These are phyloP conservation scores for Boeremia lycopersici DNA, from an alignment of 2,329 filamentous ascomycete species.

Conservation along the genomic window DNA sequence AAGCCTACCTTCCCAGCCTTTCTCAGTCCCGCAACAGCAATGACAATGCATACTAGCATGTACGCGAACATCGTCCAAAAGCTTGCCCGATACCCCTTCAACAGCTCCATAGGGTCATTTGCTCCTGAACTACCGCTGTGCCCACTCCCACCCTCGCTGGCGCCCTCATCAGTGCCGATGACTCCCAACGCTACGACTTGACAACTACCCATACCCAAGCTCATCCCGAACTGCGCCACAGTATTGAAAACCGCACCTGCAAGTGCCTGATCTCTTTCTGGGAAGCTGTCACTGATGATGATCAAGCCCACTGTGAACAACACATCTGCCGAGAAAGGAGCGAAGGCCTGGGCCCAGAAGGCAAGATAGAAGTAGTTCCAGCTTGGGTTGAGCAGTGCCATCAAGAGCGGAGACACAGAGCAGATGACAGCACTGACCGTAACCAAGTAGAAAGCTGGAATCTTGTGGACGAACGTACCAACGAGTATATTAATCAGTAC, in stretches of 20 bases:
- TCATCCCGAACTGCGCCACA: conserved; percentile 61
- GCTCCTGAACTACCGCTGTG: conserved; percentile 9
- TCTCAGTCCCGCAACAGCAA: conserved; percentile 32
- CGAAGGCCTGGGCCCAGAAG: conserved; percentile 51
- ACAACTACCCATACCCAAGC: conserved; percentile 30
- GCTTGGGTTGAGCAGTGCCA: conserved; percentile 58
- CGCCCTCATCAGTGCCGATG: conserved; percentile 11
- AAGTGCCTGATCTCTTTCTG: conserved; percentile 62
- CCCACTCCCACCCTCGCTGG: conserved; percentile 1
- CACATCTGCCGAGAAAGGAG: conserved; percentile 53
- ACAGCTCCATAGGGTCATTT: conserved; percentile 11
- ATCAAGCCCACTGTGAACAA: conserved; percentile 64
- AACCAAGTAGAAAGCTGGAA: conserved; percentile 53
- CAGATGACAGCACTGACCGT: conserved; percentile 50
- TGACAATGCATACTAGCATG: conserved; percentile 27
- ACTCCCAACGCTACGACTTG: conserved; percentile 37
- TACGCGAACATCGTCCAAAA: conserved; percentile 38
- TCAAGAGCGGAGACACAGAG: conserved; percentile 56
- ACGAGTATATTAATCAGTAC: conserved; percentile 52
- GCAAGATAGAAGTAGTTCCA: conserved; percentile 61
- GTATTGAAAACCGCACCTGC: conserved; percentile 69
- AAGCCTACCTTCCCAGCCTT: conserved; percentile 34
- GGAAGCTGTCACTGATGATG: conserved; percentile 61
- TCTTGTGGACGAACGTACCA: conserved; percentile 53
- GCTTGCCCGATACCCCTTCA: conserved; percentile 32